Evolutionary conservation across 208 protist genomes (phyloP), one percentile per base, ranked within the genome.

Genomic region (Vickermania spadyakhi): DNA sequence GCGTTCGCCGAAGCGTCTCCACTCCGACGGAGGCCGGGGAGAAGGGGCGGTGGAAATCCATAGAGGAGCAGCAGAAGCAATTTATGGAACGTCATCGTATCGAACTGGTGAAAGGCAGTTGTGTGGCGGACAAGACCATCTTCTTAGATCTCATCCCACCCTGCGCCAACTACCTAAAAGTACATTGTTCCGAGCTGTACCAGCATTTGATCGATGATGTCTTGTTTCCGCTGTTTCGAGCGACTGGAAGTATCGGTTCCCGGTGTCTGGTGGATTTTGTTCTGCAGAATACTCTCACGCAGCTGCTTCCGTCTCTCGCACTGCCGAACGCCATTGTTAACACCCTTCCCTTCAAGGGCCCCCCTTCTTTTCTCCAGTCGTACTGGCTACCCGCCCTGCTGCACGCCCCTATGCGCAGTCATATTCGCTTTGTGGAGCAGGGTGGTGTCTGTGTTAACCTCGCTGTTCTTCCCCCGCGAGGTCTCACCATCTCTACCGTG

Each of bases 321-420:
- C 67, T 93, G 23, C 74, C 81, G 21, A 42, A 58, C 3, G 53
- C 63, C 56, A 45, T 84, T 13, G 68, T 73, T 26, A 67, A 83
- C 56, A 42, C 59, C 3, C 58, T 94, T 13, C 84, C 84, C 13
- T 84, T 79, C 58, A 60, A 65, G 0, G 76, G 79, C 4, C 59
- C 58, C 61, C 58, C 72, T 5, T 58, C 30, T 53, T 60, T 75
- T 26, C 60, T 93, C 53, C 65, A 75, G 13, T 21, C 27, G n/a
- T 94, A 91, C 58, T 94, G 87, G 87, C 50, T 64, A 52, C 87
- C 83, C 21, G 73, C 90, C 41, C 70, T 94, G 31, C 55, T 67
- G 1, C 67, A 80, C 51, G 75, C 83, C 26, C 79, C 81, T 21
- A 66, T 66, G 21, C 79, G 79, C 28, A 88, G 80, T 62, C 72